These are phyloP conservation scores for Fusarium palustre DNA, from an alignment of 2,329 filamentous ascomycete species.

Conservation along the genomic window DNA sequence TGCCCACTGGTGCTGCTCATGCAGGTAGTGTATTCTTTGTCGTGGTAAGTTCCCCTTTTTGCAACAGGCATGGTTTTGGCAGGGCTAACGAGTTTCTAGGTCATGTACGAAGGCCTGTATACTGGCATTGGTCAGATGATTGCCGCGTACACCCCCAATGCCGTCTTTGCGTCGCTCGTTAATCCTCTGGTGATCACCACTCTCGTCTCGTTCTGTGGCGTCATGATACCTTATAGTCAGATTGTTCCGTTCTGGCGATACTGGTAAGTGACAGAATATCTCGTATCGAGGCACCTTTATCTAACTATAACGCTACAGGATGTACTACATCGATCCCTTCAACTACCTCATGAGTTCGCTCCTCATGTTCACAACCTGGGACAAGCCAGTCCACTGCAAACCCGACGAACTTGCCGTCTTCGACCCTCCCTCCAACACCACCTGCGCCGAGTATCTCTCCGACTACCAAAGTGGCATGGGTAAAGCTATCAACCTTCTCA, in stretches of 20 bases:
- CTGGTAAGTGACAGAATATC: slow-evolving; percentile 58
- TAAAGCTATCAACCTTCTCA: slow-evolving; percentile 64
- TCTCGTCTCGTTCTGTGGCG: slow-evolving; percentile 78
- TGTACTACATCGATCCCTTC: slow-evolving; percentile 71
- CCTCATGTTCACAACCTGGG: slow-evolving; percentile 64
- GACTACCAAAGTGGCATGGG: slow-evolving; percentile 56
- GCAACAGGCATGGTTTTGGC: too few species aligned
- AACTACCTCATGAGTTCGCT: slow-evolving; percentile 70
- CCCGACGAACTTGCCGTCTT: slow-evolving; percentile 64
- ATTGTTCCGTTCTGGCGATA: slow-evolving; percentile 75
- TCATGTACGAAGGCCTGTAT: slow-evolving; percentile 70
- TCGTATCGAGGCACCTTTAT: rapidly evolving
- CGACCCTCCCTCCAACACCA: slow-evolving; percentile 61
- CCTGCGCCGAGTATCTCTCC: slow-evolving; percentile 68
- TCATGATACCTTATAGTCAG: slow-evolving; percentile 74
- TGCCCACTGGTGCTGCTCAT: neutral
- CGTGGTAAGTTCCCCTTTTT: neutral
- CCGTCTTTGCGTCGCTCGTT: slow-evolving; percentile 67
- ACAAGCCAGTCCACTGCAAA: slow-evolving; percentile 59
- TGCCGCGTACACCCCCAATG: slow-evolving; percentile 71
- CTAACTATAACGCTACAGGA: neutral
- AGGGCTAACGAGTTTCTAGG: neutral
- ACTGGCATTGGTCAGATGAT: slow-evolving; percentile 71
- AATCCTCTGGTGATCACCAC: slow-evolving; percentile 68
- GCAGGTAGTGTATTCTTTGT: neutral